phyloP scores from a whole-genome alignment of 2,329 filamentous ascomycete species.

The Penicillium sclerotigenum region DNA sequence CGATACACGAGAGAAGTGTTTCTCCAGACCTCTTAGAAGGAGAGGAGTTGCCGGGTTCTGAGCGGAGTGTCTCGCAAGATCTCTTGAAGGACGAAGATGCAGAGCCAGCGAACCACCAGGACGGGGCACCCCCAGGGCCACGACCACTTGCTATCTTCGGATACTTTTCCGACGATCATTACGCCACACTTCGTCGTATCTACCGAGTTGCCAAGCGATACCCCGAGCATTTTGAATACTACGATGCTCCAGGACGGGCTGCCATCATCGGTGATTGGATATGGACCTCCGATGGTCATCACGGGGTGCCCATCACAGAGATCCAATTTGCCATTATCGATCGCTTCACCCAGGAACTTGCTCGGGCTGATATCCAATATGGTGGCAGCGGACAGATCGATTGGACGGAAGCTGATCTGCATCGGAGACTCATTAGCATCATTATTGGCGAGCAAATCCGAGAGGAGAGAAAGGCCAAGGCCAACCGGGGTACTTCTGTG shows the following conservation, averaged over 20 bases:
- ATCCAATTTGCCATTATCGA: slow-evolving; percentile 44
- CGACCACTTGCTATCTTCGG: slow-evolving; percentile 35
- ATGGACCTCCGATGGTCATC: slow-evolving; percentile 42
- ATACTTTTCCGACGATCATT: slow-evolving; percentile 44
- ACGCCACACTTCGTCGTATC: slow-evolving; percentile 37
- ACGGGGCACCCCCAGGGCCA: slow-evolving; percentile 14
- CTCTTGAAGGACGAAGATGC: slow-evolving; percentile 1
- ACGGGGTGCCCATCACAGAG: slow-evolving; percentile 42
- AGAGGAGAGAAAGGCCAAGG: slow-evolving; percentile 37
- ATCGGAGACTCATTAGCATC: slow-evolving; percentile 45
- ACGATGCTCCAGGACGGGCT: slow-evolving; percentile 33
- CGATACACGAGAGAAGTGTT: background rate
- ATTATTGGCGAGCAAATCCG: slow-evolving; percentile 48
- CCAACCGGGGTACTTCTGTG: slow-evolving; percentile 22
- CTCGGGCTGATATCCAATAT: slow-evolving; percentile 33
- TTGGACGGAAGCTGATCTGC: slow-evolving; percentile 46
- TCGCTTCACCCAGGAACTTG: slow-evolving; percentile 39
- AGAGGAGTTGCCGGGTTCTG: background rate
- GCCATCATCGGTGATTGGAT: slow-evolving; percentile 44
- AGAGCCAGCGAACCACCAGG: slow-evolving; percentile 6
- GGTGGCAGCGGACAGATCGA: slow-evolving; percentile 39
- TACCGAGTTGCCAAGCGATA: slow-evolving; percentile 39
- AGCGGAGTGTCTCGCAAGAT: slow-evolving; percentile 3
- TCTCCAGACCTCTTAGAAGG: background rate
- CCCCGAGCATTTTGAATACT: slow-evolving; percentile 40